These are phyloP conservation scores for Heracleum sosnowskyi DNA, from an alignment of 129 eudicot species.

Conservation along the genomic window DNA sequence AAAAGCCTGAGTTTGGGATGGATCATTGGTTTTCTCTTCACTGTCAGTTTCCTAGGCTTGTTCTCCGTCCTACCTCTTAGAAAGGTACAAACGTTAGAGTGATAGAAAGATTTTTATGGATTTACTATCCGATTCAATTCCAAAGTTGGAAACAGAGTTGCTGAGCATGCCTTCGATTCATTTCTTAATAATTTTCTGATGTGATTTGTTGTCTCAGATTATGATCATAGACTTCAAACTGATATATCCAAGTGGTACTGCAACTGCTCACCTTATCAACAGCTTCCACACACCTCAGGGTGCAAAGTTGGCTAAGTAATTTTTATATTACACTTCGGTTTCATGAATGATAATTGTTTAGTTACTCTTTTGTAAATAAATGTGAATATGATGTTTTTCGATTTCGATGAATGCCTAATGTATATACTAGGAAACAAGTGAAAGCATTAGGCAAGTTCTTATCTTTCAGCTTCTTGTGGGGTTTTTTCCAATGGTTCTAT, in stretches of 20 bases:
- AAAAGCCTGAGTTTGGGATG: slow-evolving; percentile 19
- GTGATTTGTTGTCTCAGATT: slow-evolving; percentile 3
- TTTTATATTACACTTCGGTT: background rate
- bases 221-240: slow-evolving; percentile 8
- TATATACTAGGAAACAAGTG: slow-evolving; percentile 71
- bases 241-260: slow-evolving; percentile 13
- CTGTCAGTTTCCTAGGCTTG: slow-evolving; percentile 58
- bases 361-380: background rate
- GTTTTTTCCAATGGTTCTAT: slow-evolving; percentile 33
- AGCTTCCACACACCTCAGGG: slow-evolving; percentile 12
- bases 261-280: slow-evolving; percentile 12
- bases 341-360: background rate
- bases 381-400: background rate
- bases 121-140: background rate
- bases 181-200: background rate
- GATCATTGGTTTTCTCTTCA: slow-evolving; percentile 53
- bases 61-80: slow-evolving; percentile 55
- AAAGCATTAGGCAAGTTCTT: slow-evolving; percentile 71
- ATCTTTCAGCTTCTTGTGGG: slow-evolving; percentile 39
- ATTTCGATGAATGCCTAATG: background rate
- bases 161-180: background rate
- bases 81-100: slow-evolving; percentile 28
- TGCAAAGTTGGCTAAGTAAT: slow-evolving; percentile 10
- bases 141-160: background rate
- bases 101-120: background rate